Conservation (phyloP, 345 rosid species). For the Passiflora organensis region DNA sequence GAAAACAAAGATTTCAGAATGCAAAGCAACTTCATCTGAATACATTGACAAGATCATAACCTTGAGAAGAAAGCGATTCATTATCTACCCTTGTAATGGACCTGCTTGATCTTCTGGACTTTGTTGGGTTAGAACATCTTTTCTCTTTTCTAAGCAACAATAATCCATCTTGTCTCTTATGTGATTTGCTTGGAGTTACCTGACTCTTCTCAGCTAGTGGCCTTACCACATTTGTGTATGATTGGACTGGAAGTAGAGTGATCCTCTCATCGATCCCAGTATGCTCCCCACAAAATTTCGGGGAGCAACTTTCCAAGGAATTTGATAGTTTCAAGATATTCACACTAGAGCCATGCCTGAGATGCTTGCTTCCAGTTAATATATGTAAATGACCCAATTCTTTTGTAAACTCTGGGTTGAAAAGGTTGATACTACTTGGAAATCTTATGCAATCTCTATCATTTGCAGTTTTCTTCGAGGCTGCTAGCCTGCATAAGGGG, state of each 20-base stretch:
- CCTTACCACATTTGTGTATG: too few species aligned
- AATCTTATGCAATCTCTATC: background rate
- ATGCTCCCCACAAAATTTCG: too few species aligned
- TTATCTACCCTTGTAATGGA: background rate
- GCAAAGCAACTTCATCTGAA: too few species aligned
- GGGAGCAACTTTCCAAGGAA: slow-evolving; percentile 13
- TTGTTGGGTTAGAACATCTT: background rate
- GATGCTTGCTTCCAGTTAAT: background rate
- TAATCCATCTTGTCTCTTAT: background rate
- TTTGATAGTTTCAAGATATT: slow-evolving; percentile 9
- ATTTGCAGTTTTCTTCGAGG: background rate
- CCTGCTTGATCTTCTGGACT: background rate
- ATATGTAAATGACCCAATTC: background rate
- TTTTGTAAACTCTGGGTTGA: background rate
- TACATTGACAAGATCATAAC: slow-evolving; percentile 7
- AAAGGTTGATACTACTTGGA: background rate
- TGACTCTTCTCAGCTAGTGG: too few species aligned
- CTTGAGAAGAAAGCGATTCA: slow-evolving; percentile 14
- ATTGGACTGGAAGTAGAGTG: too few species aligned
- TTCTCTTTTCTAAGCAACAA: background rate
- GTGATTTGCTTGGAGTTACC: too few species aligned
- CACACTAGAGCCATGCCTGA: slow-evolving; percentile 12
- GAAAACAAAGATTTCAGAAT: too few species aligned
- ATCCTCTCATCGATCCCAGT: too few species aligned
- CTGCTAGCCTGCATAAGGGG: slow-evolving; percentile 25